A percentile compares a stretch with the other conserved stretches of the same genome.
Evolutionary conservation across 495 filamentous ascomycete species (phyloP).

Genomic region (Hypomontagnella submonticulosa): DNA sequence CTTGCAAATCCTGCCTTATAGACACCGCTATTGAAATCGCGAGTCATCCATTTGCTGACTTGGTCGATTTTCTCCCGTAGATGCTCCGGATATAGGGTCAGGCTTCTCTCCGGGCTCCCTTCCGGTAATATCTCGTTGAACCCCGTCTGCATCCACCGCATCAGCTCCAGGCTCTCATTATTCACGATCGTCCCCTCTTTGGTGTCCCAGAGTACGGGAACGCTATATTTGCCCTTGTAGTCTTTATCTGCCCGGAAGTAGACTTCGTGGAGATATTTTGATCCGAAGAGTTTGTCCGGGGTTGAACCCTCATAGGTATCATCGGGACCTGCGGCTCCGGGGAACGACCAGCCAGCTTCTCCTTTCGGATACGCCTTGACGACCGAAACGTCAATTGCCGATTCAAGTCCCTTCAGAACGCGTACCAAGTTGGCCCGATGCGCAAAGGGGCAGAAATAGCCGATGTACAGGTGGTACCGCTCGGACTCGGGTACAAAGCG

Average conservation of each 20-base stretch:
- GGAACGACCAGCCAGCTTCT: constrained; percentile 77
- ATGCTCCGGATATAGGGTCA: constrained; percentile 66
- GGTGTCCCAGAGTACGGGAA: constrained; percentile 83
- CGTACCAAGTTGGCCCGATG: constrained; percentile 78
- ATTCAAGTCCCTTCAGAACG: constrained; percentile 77
- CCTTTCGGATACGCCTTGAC: constrained; percentile 51
- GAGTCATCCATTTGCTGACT: constrained; percentile 73
- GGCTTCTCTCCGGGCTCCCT: constrained; percentile 53
- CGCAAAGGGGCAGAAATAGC: constrained; percentile 55
- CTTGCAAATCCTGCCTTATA: constrained; percentile 77
- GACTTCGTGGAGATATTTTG: constrained; percentile 70
- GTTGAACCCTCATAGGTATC: constrained; percentile 66
- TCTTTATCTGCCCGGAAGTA: constrained; percentile 75
- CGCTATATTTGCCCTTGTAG: constrained; percentile 81
- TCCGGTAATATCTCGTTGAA: constrained; percentile 78
- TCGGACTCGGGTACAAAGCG: constrained; percentile 71
- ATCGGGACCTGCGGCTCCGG: constrained; percentile 57
- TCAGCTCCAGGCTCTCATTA: constrained; percentile 88
- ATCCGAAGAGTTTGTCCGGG: constrained; percentile 70
- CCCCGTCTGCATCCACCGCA: constrained; percentile 71
- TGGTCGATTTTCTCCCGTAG: constrained; percentile 68
- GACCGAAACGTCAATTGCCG: constrained; percentile 71
- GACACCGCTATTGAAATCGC: constrained; percentile 74
- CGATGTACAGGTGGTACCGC: constrained; percentile 81
- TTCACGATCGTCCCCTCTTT: constrained; percentile 77